Conservation (phyloP, 176 grass and related monocot genomes). For the Carex cristatella region DNA sequence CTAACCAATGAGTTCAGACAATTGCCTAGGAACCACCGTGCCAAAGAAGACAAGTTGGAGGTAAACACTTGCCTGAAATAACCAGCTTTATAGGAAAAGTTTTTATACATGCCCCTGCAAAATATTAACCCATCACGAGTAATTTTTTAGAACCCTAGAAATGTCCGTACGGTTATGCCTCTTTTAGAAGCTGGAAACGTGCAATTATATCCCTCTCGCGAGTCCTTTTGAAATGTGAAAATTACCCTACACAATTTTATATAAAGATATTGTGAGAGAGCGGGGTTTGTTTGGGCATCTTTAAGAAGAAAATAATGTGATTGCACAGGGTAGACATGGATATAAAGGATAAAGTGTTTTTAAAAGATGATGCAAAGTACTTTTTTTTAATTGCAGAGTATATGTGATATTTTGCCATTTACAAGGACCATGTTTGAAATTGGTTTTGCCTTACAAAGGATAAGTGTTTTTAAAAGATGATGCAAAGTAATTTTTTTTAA, state of each 20-base stretch:
- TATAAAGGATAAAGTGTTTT: neutral
- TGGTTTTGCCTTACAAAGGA: neutral
- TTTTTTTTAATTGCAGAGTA: neutral
- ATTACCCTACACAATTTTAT: neutral
- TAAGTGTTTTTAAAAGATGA: neutral
- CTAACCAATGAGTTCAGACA: slow-evolving; percentile 37
- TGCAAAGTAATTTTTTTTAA: neutral
- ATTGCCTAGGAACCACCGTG: slow-evolving; percentile 49
- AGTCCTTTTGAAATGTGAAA: neutral
- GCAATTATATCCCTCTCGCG: neutral
- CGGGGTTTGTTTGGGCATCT: neutral
- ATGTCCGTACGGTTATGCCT: neutral
- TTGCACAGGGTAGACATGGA: neutral
- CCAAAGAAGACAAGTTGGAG: slow-evolving; percentile 79
- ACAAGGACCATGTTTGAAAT: neutral
- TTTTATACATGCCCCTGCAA: neutral
- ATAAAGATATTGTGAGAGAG: neutral
- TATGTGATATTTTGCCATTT: neutral
- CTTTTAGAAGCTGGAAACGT: neutral
- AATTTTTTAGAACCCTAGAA: neutral
- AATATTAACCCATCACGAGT: neutral
- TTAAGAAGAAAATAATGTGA: too few relatives aligned
- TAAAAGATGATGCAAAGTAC: neutral
- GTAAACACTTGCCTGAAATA: slow-evolving; percentile 18
- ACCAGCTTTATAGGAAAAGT: neutral